Evolutionary conservation across 148 eudicot genomes (phyloP).

Genomic region (Cornus florida): DNA sequence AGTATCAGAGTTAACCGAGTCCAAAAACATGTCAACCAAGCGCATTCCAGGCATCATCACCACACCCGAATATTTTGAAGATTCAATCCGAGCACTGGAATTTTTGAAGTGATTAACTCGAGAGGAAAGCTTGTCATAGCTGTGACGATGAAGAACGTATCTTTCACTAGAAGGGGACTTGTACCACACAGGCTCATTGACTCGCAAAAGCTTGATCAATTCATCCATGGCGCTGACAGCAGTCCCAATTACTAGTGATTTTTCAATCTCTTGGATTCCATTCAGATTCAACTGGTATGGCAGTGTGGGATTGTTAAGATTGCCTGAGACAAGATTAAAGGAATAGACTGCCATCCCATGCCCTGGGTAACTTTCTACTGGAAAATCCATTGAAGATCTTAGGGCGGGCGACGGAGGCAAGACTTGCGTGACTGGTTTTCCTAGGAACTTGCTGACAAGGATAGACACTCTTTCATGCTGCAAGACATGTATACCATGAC

Average conservation of each 20-base stretch:
- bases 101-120: constrained; percentile 15
- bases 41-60: constrained; percentile 32
- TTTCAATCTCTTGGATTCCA: constrained; percentile 8
- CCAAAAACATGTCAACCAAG: constrained; percentile 44
- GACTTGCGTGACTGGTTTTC: constrained; percentile 7
- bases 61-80: constrained; percentile 44
- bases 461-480: constrained; percentile 13
- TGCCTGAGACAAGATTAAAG: neutral
- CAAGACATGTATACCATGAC: neutral
- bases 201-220: constrained; percentile 38
- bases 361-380: too few relatives aligned
- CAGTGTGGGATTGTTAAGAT: neutral
- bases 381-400: too few relatives aligned
- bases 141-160: constrained; percentile 32
- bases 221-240: constrained; percentile 49
- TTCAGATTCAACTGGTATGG: neutral
- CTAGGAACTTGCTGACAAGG: constrained; percentile 8
- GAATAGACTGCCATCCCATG: too few relatives aligned
- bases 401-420: neutral
- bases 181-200: constrained; percentile 49
- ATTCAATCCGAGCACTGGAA: constrained; percentile 34
- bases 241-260: constrained; percentile 12
- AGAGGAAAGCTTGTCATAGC: constrained; percentile 28
- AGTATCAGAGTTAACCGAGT: constrained; percentile 32
- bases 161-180: constrained; percentile 33